Evolutionary conservation across 306 rosid species (phyloP), one percentile per base, ranked within the genome.

Genomic region (Fragaria ananassa): DNA sequence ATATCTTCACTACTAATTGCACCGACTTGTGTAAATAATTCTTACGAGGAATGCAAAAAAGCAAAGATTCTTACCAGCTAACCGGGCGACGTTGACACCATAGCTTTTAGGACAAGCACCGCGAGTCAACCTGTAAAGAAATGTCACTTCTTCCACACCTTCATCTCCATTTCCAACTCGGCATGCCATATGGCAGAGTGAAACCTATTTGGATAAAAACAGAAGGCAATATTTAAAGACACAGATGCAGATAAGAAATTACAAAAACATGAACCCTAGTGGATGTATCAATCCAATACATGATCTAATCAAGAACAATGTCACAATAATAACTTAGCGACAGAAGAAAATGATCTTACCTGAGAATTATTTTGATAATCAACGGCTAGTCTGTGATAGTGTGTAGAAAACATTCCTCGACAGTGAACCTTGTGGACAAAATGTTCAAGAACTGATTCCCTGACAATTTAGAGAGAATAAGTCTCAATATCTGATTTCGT

Each of bases 101-200:
- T 92, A 96, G 88, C 99, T 92, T 87, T 91, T 96, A 70, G 99
- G 99, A 81, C 99, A 96, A 47, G 97, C 91, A 83, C 98, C 98
- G 3, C 79, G 77, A 13, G 87, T 91, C 85, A 92, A 76, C 85
- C 90, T 88, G 78, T 96, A 91, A 71, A 96, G 99, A 85, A 96
- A 96, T 77, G 93, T 92, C 69, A 96, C 98, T 85, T 96, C 97
- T 39, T 96, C 97, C 81, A 91, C 74, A 46, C 90, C 93, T 56
- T 80, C 85, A 80, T 49, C 76, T 75, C 91, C 96, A 60, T 80
- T 76, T 80, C 98, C 97, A 62, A 96, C 97, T 81, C 87, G 93
- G 81, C 99, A 96, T 68, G 91, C 96, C 99, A 92, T 92, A 76
- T 96, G 99, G 80, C 88, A 83, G 27, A 96, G 96, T 71, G 83